Percentiles rank a stretch among this genome's conserved stretches.
Conservation (phyloP, 257 asterid genomes). For the Voacanga thouarsii region DNA sequence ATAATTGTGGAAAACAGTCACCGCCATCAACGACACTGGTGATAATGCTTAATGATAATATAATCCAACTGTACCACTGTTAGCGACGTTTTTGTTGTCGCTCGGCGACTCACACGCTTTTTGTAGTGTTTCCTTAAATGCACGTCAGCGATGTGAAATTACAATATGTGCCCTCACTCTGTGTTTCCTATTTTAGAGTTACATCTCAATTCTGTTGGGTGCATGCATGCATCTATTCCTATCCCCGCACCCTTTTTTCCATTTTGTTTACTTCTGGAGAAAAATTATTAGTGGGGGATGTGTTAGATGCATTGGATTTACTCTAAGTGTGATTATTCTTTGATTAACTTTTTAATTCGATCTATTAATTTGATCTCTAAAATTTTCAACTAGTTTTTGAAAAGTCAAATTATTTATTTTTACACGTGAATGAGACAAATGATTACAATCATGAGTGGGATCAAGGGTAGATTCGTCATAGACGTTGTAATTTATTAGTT, state of each 20-base stretch:
- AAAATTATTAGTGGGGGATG: not conserved
- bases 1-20: constrained; percentile 22
- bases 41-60: constrained; percentile 33
- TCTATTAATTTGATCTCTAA: too few species aligned
- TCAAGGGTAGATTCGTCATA: too few species aligned
- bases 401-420: too few species aligned
- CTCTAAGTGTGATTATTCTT: too few species aligned
- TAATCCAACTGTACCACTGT: constrained; percentile 25
- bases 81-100: constrained; percentile 33
- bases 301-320: too few species aligned
- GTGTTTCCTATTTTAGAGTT: constrained; percentile 29
- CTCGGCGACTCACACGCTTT: constrained; percentile 16
- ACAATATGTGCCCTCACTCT: not conserved
- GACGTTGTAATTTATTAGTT: too few species aligned
- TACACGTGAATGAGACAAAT: too few species aligned
- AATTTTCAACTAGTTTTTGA: too few species aligned
- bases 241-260: not conserved
- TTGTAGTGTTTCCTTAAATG: not conserved
- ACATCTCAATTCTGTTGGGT: constrained; percentile 12
- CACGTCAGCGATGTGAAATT: not conserved
- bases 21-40: constrained; percentile 23
- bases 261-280: not conserved
- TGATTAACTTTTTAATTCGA: too few species aligned
- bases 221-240: not conserved
- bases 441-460: too few species aligned